Evolutionary conservation across 148 eudicot genomes (phyloP).

Genomic region (Hydrangea macrophylla): DNA sequence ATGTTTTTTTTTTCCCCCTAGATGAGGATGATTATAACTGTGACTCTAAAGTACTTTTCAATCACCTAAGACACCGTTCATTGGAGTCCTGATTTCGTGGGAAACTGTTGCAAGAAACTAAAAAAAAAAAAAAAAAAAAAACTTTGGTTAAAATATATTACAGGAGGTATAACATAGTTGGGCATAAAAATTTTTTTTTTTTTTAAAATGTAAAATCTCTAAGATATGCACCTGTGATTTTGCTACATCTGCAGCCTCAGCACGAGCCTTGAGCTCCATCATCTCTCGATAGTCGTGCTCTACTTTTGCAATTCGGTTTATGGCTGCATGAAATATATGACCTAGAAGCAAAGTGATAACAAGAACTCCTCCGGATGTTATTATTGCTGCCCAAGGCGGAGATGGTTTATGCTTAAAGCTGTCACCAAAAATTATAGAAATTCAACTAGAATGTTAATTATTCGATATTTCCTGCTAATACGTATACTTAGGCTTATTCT

Average conservation of each 20-base stretch:
- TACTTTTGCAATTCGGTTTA: slow-evolving; percentile 52
- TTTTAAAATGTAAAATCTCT: neutral
- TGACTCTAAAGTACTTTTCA: neutral
- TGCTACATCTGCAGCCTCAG: slow-evolving; percentile 94
- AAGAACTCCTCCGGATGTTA: slow-evolving; percentile 41
- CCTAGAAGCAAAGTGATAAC: slow-evolving; percentile 61
- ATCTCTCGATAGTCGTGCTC: slow-evolving; percentile 56
- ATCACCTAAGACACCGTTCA: slow-evolving; percentile 94
- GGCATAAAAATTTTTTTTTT: too few species aligned
- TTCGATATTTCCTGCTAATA: neutral
- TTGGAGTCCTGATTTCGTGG: slow-evolving; percentile 94
- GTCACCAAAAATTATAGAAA: slow-evolving; percentile 12
- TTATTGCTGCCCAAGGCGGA: slow-evolving; percentile 67
- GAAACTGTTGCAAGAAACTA: slow-evolving; percentile 98
- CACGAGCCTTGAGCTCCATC: slow-evolving; percentile 73
- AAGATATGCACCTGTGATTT: slow-evolving; percentile 70
- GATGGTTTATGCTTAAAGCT: slow-evolving; percentile 77
- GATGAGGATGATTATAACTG: neutral
- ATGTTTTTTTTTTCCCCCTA: neutral
- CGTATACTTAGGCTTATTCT: too few species aligned
- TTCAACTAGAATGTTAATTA: neutral
- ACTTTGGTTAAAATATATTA: slow-evolving; percentile 1
- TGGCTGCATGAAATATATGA: slow-evolving; percentile 60
- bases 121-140: slow-evolving; percentile 25
- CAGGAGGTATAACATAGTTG: neutral